These are phyloP conservation scores for Hypomontagnella submonticulosa DNA, from an alignment of 495 filamentous ascomycete genomes.

Conservation along the genomic window DNA sequence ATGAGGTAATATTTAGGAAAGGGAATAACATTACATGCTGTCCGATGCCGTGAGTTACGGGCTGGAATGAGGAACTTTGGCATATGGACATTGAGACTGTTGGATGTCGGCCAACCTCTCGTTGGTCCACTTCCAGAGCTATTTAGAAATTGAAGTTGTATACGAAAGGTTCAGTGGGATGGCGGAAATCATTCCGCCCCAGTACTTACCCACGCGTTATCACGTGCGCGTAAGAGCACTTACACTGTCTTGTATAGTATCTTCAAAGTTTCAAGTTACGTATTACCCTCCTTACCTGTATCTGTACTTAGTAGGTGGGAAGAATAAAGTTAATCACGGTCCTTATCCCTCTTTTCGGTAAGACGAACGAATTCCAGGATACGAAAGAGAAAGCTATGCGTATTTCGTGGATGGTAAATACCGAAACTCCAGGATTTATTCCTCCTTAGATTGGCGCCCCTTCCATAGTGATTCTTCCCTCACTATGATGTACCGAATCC, in stretches of 20 bases:
- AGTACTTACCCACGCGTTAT: constrained; percentile 6
- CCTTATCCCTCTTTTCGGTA: too few species aligned
- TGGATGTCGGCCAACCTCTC: constrained; percentile 7
- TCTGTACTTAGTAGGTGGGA: too few species aligned
- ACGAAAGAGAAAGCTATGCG: too few species aligned
- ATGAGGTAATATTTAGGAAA: background rate
- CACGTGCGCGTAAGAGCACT: constrained; percentile 18
- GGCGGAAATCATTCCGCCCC: constrained; percentile 25
- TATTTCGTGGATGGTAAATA: background rate
- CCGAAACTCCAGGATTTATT: constrained; percentile 19
- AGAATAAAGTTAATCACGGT: too few species aligned
- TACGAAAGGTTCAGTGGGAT: constrained; percentile 3
- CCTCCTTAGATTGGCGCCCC: constrained; percentile 5
- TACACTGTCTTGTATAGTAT: background rate
- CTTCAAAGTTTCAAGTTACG: background rate
- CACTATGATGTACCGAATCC: constrained; percentile 17
- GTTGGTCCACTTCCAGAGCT: constrained; percentile 8
- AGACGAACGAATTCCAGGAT: too few species aligned
- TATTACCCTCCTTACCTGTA: background rate
- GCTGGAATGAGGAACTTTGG: constrained; percentile 57
- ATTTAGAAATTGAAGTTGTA: background rate
- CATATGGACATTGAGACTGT: constrained; percentile 48
- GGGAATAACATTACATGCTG: constrained; percentile 65
- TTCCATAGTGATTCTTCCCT: constrained; percentile 1
- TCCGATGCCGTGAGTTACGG: constrained; percentile 66